Evolutionary conservation across 169 alveolate species (phyloP), one percentile per base, ranked within the genome.

Genomic region (Theileria parva): DNA sequence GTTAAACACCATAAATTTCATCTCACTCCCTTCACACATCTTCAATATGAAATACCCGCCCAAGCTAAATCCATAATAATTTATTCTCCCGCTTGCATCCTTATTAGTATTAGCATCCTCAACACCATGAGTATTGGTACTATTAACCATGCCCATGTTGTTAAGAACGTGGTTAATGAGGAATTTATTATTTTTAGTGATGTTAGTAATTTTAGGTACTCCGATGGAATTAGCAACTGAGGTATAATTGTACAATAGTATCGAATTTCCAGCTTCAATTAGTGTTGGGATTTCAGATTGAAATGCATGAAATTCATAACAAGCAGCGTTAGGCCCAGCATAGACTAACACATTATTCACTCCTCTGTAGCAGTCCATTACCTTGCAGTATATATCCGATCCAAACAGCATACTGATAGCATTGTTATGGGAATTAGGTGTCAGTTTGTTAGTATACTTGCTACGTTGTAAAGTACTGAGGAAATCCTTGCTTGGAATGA

Each of bases 31-130:
- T 13, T 17, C 21, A 39, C 72, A 75, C 44, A 77, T 71, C 68
- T 27, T 68, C 32, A 66, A 15, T 21, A 75, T 68, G 39, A 28
- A 71, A 60, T 55, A 39, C 3, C 81, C 87, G n/a, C 87, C 87
- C 59, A 80, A 23, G 32, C 87, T 80, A n/a, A 70, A 48, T 12
- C 87, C 87, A 70, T 80, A 76, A 68, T 71, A 71, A n/a, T 64
- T 69, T 7, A 80, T 64, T 21, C 8, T 60, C 57, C 68, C 32
- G 37, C 39, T 34, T 9, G 32, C n/a, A 19, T 11, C 53, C 12
- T 44, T 44, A 44, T 7, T 44, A 44, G 2, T 27, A n/a, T 37
- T 61, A 15, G 4, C 21, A 25, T 17, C 27, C 13, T 17, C 12
- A 19, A 57, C 11, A 32, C n/a, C 5, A 15, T 21, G 19, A 57